Evolutionary conservation across 495 filamentous ascomycete species (phyloP), one percentile per base, ranked within the genome.

Genomic region (Friedmanniomyces simplex): DNA sequence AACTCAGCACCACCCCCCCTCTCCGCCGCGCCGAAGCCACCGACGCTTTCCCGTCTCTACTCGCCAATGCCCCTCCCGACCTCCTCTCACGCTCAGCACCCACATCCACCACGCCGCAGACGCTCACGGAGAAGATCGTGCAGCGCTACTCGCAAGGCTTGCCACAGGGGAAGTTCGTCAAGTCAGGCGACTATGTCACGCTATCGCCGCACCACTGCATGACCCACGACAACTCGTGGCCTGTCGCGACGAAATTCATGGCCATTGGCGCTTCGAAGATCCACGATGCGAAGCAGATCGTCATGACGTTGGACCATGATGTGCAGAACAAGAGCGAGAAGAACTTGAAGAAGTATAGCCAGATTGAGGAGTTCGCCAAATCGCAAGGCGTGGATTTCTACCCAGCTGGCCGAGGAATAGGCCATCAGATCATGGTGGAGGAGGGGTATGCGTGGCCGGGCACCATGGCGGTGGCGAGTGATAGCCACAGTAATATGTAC

Each of bases 181-280:
- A 55, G 28, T 39, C 53, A 10, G 63, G 63, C 50, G 66, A 68
- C 64, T 68, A 66, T 55, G 63, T 96, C 48, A 88, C 82, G 0
- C 77, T 96, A 28, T 71, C 77, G 18, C 88, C 88, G 5, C 77
- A 87, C 57, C 75, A 77, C 24, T 86, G 85, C 74, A 93, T 96
- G 83, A 91, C 89, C 0, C 91, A 98, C 71, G 93, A 98, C 70
- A 96, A 98, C 72, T 83, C 83, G 0, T 94, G 84, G 85, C 88
- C 91, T 0, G 84, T 94, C 0, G 84, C 86, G 0, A 66, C 78
- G 46, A 96, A 98, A 71, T 94, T 90, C 74, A 85, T 88, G 81
- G 83, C 81, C 0, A 91, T 95, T 48, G 90, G 89, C n/a, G 89
- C 89, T 0, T 75, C 84, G 21, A 77, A 82, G 63, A 76, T 96